A percentile compares a stretch with the other conserved stretches of the same genome.
phyloP scores from a whole-genome alignment of 257 asterid genomes.

The Jacaranda mimosifolia region DNA sequence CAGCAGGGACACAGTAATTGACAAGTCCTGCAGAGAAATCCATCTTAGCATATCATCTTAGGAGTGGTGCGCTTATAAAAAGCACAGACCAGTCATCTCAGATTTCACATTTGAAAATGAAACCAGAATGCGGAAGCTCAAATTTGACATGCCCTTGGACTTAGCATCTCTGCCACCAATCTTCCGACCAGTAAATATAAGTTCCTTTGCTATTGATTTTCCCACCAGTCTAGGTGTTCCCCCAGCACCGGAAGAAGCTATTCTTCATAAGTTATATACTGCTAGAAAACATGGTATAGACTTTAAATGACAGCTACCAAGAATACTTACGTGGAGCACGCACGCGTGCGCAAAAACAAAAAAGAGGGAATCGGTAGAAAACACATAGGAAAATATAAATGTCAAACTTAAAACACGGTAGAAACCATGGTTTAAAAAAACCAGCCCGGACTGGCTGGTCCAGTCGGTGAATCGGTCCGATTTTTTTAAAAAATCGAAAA shows the following conservation, averaged over 20 bases:
- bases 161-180: constrained; percentile 54
- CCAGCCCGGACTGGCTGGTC: no score
- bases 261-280: constrained; percentile 31
- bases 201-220: constrained; percentile 83
- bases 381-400: not conserved
- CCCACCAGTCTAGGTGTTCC: constrained; percentile 98
- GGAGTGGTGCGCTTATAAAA: constrained; percentile 16
- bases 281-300: constrained; percentile 16
- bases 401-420: not conserved
- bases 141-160: constrained; percentile 51
- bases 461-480: no score
- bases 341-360: no score
- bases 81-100: constrained; percentile 14
- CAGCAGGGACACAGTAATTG: constrained; percentile 84
- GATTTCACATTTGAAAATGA: constrained; percentile 17
- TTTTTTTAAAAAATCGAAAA: no score
- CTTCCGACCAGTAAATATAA: constrained; percentile 68
- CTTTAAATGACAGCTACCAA: constrained; percentile 27
- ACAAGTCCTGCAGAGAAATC: constrained; percentile 72
- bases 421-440: not conserved
- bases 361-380: no score
- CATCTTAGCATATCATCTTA: constrained; percentile 24
- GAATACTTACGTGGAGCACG: not conserved
- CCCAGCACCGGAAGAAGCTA: constrained; percentile 77
- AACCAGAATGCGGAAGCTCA: constrained; percentile 23